Evolutionary conservation across 371 early-diverging fungal genomes (phyloP).

Genomic region (Zychaea mexicana): DNA sequence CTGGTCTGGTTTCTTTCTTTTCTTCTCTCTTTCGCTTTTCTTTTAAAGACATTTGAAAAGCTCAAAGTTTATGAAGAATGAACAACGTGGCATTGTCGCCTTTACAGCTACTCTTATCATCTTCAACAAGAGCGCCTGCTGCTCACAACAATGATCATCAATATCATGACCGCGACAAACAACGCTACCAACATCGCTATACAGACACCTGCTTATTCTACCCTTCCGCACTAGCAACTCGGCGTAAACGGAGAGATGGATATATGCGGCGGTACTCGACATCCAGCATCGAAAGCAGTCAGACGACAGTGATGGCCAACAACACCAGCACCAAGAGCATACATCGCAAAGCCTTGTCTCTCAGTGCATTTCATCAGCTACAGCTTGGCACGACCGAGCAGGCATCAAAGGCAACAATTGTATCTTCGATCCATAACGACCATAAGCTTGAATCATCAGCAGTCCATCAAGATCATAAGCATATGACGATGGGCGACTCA

Average conservation of each 20-base stretch:
- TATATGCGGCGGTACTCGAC: constrained; percentile 9
- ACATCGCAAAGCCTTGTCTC: constrained; percentile 5
- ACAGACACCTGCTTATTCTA: constrained; percentile 10
- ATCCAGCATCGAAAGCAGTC: constrained; percentile 9
- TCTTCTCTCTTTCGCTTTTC: not conserved
- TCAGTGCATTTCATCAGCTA: not conserved
- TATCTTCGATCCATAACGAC: not conserved
- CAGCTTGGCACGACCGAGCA: not conserved
- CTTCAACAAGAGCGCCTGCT: not conserved
- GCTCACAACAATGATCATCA: not conserved
- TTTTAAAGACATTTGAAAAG: not conserved
- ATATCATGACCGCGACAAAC: too few species aligned
- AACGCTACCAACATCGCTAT: constrained; percentile 8
- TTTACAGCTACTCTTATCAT: not conserved
- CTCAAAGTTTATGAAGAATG: not conserved
- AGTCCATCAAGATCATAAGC: too few species aligned
- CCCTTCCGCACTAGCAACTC: not conserved
- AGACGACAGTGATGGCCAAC: not conserved
- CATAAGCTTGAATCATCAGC: too few species aligned
- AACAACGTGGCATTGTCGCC: not conserved
- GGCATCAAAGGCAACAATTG: not conserved
- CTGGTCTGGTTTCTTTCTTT: not conserved
- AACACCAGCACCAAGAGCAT: not conserved
- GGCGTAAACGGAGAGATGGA: not conserved
- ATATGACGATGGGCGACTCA: too few species aligned